Conservation (phyloP, 176 grass and related monocot genomes). For the Paspalum notatum region DNA sequence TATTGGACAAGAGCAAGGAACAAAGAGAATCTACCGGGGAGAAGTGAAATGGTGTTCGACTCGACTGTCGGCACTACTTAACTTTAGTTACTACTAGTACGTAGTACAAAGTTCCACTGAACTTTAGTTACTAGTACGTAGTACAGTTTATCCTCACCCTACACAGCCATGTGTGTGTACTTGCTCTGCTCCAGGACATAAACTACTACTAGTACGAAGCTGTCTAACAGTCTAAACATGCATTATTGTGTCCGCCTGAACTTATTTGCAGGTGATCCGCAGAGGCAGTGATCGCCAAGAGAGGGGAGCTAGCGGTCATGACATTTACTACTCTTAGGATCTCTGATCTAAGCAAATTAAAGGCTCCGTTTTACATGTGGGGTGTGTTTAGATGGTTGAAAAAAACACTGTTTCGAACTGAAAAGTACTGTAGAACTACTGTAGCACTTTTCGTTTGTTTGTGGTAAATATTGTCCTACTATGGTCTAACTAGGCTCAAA, state of each 20-base stretch:
- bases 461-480: too few species aligned
- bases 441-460: too few species aligned
- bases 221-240: too few species aligned
- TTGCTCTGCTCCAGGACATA: not conserved
- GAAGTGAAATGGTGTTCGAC: not conserved
- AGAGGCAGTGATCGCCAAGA: not conserved
- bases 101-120: not conserved
- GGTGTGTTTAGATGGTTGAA: too few species aligned
- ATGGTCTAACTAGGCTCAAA: too few species aligned
- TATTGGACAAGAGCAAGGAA: not conserved
- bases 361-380: too few species aligned
- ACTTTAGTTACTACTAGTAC: not conserved
- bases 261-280: not conserved
- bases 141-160: not conserved
- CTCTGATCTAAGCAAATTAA: not conserved
- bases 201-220: not conserved
- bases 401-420: too few species aligned
- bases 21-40: not conserved
- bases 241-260: not conserved
- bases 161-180: too few species aligned
- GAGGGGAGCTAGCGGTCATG: not conserved
- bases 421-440: too few species aligned
- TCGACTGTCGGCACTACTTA: too few species aligned
- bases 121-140: not conserved
- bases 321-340: not conserved